These are phyloP conservation scores for Microstegium vimineum DNA, from an alignment of 176 grass and related monocot genomes.

Conservation along the genomic window DNA sequence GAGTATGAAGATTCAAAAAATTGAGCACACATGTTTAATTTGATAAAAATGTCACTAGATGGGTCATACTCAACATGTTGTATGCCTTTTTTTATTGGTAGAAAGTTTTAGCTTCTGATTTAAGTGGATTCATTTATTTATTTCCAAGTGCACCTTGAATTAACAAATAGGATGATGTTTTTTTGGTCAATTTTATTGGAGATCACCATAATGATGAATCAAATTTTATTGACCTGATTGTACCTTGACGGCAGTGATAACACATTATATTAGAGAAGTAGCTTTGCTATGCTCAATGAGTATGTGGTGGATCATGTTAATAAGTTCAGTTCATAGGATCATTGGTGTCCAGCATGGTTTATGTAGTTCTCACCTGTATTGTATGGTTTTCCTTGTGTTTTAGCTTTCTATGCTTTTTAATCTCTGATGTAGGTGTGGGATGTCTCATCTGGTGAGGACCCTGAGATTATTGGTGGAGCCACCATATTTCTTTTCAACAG, in stretches of 20 bases:
- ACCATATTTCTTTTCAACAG: conserved; percentile 90
- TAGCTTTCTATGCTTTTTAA: neutral
- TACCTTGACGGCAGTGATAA: neutral
- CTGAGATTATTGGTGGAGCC: conserved; percentile 57
- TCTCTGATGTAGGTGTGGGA: conserved; percentile 66
- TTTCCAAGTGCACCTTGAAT: neutral
- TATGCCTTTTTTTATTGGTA: neutral
- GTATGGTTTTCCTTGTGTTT: neutral
- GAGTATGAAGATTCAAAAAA: neutral
- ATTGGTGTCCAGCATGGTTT: neutral
- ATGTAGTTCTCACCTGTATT: neutral
- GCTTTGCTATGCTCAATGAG: neutral
- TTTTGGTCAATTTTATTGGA: neutral
- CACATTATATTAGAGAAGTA: neutral
- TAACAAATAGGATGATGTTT: neutral
- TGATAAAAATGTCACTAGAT: neutral
- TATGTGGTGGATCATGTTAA: neutral
- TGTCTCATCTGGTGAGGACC: conserved; percentile 52
- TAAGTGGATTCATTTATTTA: neutral
- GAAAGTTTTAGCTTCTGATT: neutral
- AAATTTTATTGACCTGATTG: neutral
- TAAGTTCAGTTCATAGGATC: neutral
- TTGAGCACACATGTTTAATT: neutral
- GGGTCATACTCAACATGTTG: neutral
- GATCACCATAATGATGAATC: neutral